A percentile compares a stretch with the other conserved stretches of the same genome.
Evolutionary conservation across 768 basidiomycete genomes (phyloP).

Genomic region (Boletellus sp.): DNA sequence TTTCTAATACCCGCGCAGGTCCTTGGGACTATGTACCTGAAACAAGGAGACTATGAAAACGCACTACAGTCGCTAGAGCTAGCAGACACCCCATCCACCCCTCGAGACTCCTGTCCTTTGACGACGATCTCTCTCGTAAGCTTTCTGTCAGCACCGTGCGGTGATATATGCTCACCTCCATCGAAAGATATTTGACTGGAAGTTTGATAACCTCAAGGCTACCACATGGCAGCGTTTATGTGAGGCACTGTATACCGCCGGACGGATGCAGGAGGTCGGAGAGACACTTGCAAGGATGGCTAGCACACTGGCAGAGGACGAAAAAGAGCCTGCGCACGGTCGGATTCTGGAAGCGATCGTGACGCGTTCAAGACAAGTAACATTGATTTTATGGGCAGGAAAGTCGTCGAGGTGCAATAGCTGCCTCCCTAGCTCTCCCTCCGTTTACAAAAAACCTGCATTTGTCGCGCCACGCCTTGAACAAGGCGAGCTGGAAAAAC

Average conservation of each 20-base stretch:
- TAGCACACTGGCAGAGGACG: neutral
- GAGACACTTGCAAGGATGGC: neutral
- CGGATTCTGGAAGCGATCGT: neutral
- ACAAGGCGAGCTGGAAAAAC: neutral
- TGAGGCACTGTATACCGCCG: neutral
- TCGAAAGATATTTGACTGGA: constrained; percentile 2
- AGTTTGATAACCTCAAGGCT: neutral
- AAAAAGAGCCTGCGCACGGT: neutral
- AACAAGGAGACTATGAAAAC: neutral
- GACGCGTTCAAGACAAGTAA: neutral
- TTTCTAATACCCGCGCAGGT: neutral
- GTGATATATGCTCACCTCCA: neutral
- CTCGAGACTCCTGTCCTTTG: neutral
- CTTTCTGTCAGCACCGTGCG: neutral
- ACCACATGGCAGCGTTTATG: neutral
- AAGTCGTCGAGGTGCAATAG: neutral
- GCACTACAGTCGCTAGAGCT: neutral
- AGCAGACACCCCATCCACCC: constrained; percentile 24
- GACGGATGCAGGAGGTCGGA: neutral
- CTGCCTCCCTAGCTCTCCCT: neutral
- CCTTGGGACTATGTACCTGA: neutral
- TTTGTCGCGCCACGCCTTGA: neutral
- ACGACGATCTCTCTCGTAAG: neutral
- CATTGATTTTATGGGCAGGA: neutral
- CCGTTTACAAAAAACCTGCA: neutral